Evolutionary conservation across 257 asterid genomes (phyloP), one percentile per base, ranked within the genome.

Genomic region (Capsicum pubescens): DNA sequence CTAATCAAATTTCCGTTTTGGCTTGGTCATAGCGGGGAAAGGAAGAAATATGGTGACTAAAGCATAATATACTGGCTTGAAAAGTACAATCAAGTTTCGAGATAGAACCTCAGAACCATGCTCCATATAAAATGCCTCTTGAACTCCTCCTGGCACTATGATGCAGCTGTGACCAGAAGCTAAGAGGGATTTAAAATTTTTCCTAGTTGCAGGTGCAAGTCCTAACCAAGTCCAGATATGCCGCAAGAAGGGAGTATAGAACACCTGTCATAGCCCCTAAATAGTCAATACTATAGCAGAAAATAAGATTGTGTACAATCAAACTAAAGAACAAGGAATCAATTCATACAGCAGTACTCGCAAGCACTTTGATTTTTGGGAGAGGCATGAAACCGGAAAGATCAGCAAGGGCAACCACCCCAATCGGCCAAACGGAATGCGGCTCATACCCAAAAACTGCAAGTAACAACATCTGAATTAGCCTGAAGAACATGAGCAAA

Each of bases 141-240:
- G 97, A 83, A 92, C 94, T 64, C 99, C 99, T 76, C 99, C 99
- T 59, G 99, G 99, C 61, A 97, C 94, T 81, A 97, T 81, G 87
- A 93, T 87, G 89, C 99, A 93, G 92, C 98, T 97, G 81, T 90
- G 89, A 68, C 98, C 99, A 82, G 96, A 90, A 46, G 88, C 87
- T 89, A 97, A 84, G 86, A 97, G 97, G 67, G 97, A 90, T 79
- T 44, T 42, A 70, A 93, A 95, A 55, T 72, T 91, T 80, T 92
- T 89, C 90, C 94, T 93, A 6, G 98, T 84, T 71, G 97, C 98
- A 42, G 98, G 88, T 72, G 98, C 7, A 85, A 95, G 91, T 87
- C 98, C 98, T 87, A 93, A 86, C 99, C 99, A 97, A 1, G 98
- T 85, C 99, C 99, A 95, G 89, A 95, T 77, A 87, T 97, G 99